Evolutionary conservation across 1,284 basidiomycete genomes (phyloP).

Genomic region (Blastosporella zonata): DNA sequence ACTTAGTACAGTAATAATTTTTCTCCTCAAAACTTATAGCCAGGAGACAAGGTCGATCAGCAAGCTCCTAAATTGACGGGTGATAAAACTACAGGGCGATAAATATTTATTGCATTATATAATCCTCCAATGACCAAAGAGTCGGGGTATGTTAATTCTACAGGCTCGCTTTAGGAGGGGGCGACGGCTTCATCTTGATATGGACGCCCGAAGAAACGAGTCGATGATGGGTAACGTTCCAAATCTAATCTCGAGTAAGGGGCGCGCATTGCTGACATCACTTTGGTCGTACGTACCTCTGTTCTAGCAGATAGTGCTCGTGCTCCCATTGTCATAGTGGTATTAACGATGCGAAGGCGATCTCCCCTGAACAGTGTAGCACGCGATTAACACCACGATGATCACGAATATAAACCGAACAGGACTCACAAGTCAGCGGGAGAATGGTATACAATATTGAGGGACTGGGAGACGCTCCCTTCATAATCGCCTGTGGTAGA

Average conservation of each 20-base stretch:
- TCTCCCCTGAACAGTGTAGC: constrained; percentile 37
- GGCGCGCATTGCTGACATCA: constrained; percentile 1
- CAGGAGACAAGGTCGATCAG: too few species aligned
- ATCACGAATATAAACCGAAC: background rate
- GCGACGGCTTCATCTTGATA: constrained; percentile 48
- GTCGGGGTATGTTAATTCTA: constrained; percentile 20
- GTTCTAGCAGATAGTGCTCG: constrained; percentile 41
- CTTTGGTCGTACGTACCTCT: constrained; percentile 39
- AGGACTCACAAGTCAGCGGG: constrained; percentile 44
- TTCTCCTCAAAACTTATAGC: too few species aligned
- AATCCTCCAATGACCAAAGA: background rate
- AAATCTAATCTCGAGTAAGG: constrained; percentile 37
- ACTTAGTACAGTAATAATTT: too few species aligned
- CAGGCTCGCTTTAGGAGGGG: constrained; percentile 34
- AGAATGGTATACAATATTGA: constrained; percentile 51
- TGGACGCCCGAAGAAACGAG: constrained; percentile 54
- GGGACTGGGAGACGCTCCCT: constrained; percentile 42
- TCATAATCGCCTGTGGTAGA: constrained; percentile 24
- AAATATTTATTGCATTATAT: constrained; percentile 1
- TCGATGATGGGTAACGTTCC: constrained; percentile 48
- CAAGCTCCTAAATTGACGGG: too few species aligned
- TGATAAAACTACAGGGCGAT: background rate
- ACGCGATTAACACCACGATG: background rate
- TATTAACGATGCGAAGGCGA: constrained; percentile 44
- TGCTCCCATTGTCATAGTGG: constrained; percentile 41